phyloP scores from a whole-genome alignment of 768 basidiomycete species.

The Hypholoma fasciculare region DNA sequence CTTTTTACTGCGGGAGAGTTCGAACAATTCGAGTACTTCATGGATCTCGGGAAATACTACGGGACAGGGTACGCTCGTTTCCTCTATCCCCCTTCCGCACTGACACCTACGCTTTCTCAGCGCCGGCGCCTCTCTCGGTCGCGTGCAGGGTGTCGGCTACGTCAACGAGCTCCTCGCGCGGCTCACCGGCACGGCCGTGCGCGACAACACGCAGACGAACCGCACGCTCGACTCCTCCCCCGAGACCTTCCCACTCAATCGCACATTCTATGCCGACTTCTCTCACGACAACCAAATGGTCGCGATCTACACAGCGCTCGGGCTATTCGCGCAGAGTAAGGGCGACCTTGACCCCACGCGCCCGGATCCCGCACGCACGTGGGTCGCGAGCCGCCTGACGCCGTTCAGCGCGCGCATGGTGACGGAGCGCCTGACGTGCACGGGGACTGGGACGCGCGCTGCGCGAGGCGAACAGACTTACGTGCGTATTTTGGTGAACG shows the following conservation, averaged over 20 bases:
- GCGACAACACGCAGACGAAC: constrained; percentile 77
- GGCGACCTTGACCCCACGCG: constrained; percentile 30
- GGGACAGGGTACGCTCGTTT: constrained; percentile 56
- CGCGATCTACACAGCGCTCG: constrained; percentile 69
- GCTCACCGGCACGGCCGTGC: constrained; percentile 61
- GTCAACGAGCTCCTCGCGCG: constrained; percentile 88
- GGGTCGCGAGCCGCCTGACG: constrained; percentile 60
- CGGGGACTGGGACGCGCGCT: not conserved
- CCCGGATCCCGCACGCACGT: constrained; percentile 39
- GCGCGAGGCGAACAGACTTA: constrained; percentile 31
- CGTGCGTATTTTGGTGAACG: constrained; percentile 79
- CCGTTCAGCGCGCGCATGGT: constrained; percentile 79
- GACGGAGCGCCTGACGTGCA: constrained; percentile 65
- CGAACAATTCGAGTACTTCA: constrained; percentile 62
- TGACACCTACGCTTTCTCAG: constrained; percentile 28
- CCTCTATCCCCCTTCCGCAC: not conserved
- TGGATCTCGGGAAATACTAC: constrained; percentile 80
- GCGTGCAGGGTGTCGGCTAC: constrained; percentile 83
- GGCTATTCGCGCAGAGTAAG: constrained; percentile 41
- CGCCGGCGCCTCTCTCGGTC: constrained; percentile 69
- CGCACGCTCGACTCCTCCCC: constrained; percentile 63
- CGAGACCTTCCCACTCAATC: constrained; percentile 69
- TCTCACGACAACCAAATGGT: constrained; percentile 87
- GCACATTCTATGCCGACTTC: constrained; percentile 74
- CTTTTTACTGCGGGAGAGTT: constrained; percentile 72